These are phyloP conservation scores for Flaveria ramosissima DNA, from an alignment of 129 eudicot species.

Conservation along the genomic window DNA sequence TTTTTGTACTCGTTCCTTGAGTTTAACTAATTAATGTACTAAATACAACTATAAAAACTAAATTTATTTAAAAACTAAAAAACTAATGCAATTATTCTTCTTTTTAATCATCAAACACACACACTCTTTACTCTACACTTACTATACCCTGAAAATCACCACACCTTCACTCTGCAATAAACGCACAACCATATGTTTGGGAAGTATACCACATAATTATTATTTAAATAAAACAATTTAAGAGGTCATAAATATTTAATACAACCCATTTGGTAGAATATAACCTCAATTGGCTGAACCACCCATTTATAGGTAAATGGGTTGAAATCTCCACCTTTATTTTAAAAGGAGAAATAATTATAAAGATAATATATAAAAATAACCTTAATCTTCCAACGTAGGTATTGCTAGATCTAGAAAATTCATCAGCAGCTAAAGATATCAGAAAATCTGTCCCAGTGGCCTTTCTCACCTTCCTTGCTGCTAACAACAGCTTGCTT, in stretches of 20 bases:
- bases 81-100: background rate
- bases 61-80: background rate
- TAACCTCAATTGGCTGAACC: background rate
- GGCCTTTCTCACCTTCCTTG: constrained; percentile 69
- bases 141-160: too few relatives aligned
- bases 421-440: constrained; percentile 53
- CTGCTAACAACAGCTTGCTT: constrained; percentile 66
- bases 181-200: too few relatives aligned
- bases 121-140: too few relatives aligned
- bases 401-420: constrained; percentile 53
- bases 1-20: background rate
- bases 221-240: background rate
- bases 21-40: background rate
- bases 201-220: background rate
- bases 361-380: background rate
- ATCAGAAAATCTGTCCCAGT: constrained; percentile 57
- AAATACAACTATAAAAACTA: background rate
- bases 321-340: background rate
- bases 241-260: background rate
- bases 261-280: background rate
- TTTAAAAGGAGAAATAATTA: background rate
- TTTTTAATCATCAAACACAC: too few relatives aligned
- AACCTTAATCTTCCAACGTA: constrained; percentile 83
- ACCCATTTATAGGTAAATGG: constrained; percentile 1
- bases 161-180: too few relatives aligned